Evolutionary conservation across 2,329 filamentous ascomycete species (phyloP).

Genomic region (Colletotrichum magnum): DNA sequence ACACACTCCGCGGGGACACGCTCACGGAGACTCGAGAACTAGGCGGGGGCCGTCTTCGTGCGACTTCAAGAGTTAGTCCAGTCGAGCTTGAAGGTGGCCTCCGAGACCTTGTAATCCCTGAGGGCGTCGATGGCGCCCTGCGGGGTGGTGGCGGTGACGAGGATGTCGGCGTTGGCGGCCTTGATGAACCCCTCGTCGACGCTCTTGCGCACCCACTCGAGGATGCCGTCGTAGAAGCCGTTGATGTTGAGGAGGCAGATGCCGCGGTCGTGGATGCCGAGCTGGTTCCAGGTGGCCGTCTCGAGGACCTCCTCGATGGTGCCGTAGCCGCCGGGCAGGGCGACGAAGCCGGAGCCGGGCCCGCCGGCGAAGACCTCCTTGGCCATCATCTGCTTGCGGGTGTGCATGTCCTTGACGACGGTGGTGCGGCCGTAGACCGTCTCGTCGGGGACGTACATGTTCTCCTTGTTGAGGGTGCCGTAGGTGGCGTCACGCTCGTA

Average conservation of each 20-base stretch:
- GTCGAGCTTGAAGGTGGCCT: constrained; percentile 82
- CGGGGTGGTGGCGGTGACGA: constrained; percentile 81
- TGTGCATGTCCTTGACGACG: constrained; percentile 96
- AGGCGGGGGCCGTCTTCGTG: background rate
- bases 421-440: constrained; percentile 85
- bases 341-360: constrained; percentile 89
- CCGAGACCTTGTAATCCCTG: constrained; percentile 80
- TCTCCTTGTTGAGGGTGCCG: constrained; percentile 57
- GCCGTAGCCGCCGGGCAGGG: constrained; percentile 90
- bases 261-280: constrained; percentile 88
- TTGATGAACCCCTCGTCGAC: constrained; percentile 84
- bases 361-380: constrained; percentile 86
- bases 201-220: constrained; percentile 84
- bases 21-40: background rate
- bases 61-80: constrained; percentile 72
- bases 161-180: constrained; percentile 78
- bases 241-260: constrained; percentile 89
- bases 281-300: constrained; percentile 93
- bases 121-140: constrained; percentile 81
- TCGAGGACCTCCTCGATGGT: constrained; percentile 97
- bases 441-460: constrained; percentile 74
- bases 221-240: constrained; percentile 91
- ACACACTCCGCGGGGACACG: background rate
- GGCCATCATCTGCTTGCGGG: constrained; percentile 94
- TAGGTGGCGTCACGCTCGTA: constrained; percentile 79